These are phyloP conservation scores for Aspergillus vadensis DNA, from an alignment of 2,329 filamentous ascomycete genomes.

Conservation along the genomic window DNA sequence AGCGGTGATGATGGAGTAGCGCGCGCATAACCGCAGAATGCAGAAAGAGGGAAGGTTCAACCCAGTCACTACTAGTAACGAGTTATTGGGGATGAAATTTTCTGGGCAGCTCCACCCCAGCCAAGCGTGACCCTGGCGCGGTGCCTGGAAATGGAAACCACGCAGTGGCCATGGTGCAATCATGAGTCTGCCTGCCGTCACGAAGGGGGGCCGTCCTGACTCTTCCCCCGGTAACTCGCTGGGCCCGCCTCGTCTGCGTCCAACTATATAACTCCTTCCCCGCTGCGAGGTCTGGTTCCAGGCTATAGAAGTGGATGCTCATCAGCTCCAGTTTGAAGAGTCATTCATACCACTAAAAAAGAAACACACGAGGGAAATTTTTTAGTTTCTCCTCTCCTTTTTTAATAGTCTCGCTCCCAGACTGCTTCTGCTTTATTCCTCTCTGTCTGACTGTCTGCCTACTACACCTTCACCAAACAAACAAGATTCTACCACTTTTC, in stretches of 20 bases:
- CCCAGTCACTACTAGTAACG: not conserved
- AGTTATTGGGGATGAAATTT: not conserved
- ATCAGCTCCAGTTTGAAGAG: constrained; percentile 10
- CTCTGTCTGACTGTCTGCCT: not conserved
- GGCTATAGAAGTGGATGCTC: constrained; percentile 14
- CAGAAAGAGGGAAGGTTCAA: not conserved
- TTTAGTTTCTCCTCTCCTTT: not conserved
- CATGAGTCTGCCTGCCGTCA: constrained; percentile 18
- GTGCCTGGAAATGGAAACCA: constrained; percentile 20
- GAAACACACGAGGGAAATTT: constrained; percentile 17
- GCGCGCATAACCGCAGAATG: not conserved
- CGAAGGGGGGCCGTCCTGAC: constrained; percentile 10
- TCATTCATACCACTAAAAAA: constrained; percentile 6
- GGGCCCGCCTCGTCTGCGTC: constrained; percentile 6
- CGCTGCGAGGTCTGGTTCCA: constrained; percentile 21
- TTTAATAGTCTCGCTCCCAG: not conserved
- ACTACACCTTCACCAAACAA: not conserved
- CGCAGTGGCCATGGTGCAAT: constrained; percentile 17
- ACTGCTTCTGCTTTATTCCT: not conserved
- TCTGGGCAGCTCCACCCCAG: not conserved
- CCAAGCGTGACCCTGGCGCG: constrained; percentile 22
- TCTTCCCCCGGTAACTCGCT: constrained; percentile 16
- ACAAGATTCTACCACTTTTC: not conserved
- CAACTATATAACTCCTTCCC: constrained; percentile 26
- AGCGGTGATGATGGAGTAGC: constrained; percentile 5